Percentiles rank a stretch among this genome's conserved stretches.
Evolutionary conservation across 129 eudicot genomes (phyloP).

Genomic region (Flaveria ramosissima): DNA sequence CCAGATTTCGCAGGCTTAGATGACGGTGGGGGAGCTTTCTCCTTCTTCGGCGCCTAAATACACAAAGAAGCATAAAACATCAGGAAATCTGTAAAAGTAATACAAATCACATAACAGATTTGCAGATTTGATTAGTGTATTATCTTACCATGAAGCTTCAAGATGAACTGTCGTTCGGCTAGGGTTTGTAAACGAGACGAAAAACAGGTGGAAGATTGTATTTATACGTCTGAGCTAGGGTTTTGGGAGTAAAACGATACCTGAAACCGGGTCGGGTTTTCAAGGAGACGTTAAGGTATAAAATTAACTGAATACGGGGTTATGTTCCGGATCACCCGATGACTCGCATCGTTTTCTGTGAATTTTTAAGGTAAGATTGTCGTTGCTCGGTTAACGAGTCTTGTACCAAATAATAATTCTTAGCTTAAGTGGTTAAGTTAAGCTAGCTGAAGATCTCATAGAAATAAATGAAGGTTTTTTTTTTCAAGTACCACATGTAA

Average conservation of each 20-base stretch:
- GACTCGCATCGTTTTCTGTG: too few relatives aligned
- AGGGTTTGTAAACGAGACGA: slow-evolving; percentile 7
- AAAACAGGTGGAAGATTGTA: neutral
- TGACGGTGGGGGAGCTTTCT: slow-evolving; percentile 18
- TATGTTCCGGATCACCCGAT: too few relatives aligned
- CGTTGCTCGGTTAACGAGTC: too few relatives aligned
- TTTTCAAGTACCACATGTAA: too few relatives aligned
- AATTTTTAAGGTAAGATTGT: too few relatives aligned
- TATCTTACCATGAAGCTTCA: slow-evolving; percentile 10
- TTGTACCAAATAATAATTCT: too few relatives aligned
- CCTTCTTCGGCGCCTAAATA: slow-evolving; percentile 19
- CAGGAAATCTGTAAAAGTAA: neutral
- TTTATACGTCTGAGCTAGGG: slow-evolving; percentile 3
- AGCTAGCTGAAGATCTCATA: too few relatives aligned
- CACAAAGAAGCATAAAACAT: neutral
- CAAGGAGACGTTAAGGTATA: neutral
- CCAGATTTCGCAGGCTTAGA: slow-evolving; percentile 15
- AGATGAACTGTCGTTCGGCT: neutral
- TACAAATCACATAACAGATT: too few relatives aligned
- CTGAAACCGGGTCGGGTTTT: slow-evolving; percentile 1
- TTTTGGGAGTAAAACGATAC: neutral
- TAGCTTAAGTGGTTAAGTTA: too few relatives aligned
- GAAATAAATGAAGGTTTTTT: too few relatives aligned
- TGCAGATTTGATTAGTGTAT: neutral
- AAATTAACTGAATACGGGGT: too few relatives aligned